Percentiles rank a stretch among this genome's conserved stretches.
Evolutionary conservation across 495 filamentous ascomycete species (phyloP).

Genomic region (Lophium mytilinum): DNA sequence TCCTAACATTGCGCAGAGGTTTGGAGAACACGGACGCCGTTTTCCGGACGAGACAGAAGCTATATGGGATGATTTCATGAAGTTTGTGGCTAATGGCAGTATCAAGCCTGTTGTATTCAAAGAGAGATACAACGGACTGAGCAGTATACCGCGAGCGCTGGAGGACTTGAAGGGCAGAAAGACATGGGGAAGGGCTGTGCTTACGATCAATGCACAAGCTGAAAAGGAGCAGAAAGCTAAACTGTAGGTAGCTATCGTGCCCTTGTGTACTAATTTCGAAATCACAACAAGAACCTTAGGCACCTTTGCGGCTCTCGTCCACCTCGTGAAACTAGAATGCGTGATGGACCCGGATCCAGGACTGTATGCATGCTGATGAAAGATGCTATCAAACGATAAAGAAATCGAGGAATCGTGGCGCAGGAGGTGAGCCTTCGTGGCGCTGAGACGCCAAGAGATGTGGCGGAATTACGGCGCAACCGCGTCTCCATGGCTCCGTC

Average conservation of each 20-base stretch:
- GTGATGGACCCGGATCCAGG: no score
- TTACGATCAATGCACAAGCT: constrained; percentile 22
- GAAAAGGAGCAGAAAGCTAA: neutral
- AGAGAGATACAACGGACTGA: constrained; percentile 25
- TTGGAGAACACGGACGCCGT: constrained; percentile 32
- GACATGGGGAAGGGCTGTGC: constrained; percentile 29
- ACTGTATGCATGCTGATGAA: no score
- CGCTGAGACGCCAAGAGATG: neutral
- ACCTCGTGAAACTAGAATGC: no score
- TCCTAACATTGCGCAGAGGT: constrained; percentile 14
- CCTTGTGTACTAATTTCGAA: no score
- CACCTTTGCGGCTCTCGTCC: neutral
- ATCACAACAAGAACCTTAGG: no score
- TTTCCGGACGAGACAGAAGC: constrained; percentile 21
- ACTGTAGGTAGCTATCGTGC: constrained; percentile 5
- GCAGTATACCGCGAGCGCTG: constrained; percentile 23
- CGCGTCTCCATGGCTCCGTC: neutral
- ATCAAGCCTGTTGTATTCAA: constrained; percentile 30
- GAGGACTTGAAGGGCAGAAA: constrained; percentile 22
- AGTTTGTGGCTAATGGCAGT: constrained; percentile 24
- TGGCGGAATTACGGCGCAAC: neutral
- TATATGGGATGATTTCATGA: constrained; percentile 32
- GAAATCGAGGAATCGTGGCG: no score
- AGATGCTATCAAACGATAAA: no score
- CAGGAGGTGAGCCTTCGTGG: no score